Percentiles rank a stretch among this genome's conserved stretches.
Evolutionary conservation across 169 alveolate species (phyloP).

Genomic region (Gregarina niphandrodes): DNA sequence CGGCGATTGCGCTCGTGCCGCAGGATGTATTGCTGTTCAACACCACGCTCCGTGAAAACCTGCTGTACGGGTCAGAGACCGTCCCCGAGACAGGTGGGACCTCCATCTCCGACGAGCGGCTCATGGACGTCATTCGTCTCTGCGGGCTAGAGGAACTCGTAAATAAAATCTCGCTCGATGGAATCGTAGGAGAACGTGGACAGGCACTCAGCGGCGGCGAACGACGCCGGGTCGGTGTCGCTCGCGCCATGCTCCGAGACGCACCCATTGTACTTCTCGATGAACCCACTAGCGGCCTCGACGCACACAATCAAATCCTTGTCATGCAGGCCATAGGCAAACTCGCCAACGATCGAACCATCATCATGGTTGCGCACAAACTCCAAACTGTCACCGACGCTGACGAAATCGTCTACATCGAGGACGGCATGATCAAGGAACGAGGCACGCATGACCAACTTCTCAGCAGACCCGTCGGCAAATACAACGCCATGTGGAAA

Average conservation of each 20-base stretch:
- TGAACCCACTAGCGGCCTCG: conserved; percentile 91
- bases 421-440: conserved; percentile 23
- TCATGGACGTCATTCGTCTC: too few relatives aligned
- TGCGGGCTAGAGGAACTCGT: too few relatives aligned
- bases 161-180: too few relatives aligned
- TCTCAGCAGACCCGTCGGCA: neutral
- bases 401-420: conserved; percentile 19
- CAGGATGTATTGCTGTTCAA: conserved; percentile 69
- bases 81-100: too few relatives aligned
- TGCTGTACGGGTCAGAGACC: conserved; percentile 51
- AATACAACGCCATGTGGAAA: too few relatives aligned
- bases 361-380: conserved; percentile 64
- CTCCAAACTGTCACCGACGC: conserved; percentile 48
- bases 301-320: conserved; percentile 49
- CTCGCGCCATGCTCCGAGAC: conserved; percentile 72
- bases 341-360: conserved; percentile 43
- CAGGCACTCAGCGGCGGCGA: conserved; percentile 89
- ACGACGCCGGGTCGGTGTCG: conserved; percentile 84
- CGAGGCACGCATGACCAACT: conserved; percentile 20
- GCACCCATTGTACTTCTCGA: conserved; percentile 78
- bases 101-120: too few relatives aligned
- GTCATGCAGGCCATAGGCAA: conserved; percentile 35
- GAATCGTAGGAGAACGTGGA: conserved; percentile 94
- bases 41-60: conserved; percentile 52
- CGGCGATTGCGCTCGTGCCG: conserved; percentile 59